Percentiles rank a stretch among this genome's conserved stretches.
phyloP scores from a whole-genome alignment of 148 eudicot species.

The Amaranthus hypochondriacus region DNA sequence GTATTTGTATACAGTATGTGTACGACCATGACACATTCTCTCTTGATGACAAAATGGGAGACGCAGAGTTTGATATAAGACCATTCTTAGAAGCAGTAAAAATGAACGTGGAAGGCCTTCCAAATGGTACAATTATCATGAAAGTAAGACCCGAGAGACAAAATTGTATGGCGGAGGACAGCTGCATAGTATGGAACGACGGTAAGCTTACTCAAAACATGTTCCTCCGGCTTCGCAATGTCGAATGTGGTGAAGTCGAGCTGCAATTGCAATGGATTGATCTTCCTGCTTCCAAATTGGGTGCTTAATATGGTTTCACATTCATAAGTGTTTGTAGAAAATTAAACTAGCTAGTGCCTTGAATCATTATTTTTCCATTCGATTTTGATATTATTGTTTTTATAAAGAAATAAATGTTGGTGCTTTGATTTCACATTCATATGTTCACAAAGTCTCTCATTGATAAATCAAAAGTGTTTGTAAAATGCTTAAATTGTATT shows the following conservation, averaged over 20 bases:
- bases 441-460: no score
- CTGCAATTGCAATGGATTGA: slow-evolving; percentile 26
- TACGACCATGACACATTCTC: slow-evolving; percentile 29
- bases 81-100: slow-evolving; percentile 21
- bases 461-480: no score
- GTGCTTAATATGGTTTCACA: no score
- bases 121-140: slow-evolving; percentile 13
- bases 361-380: no score
- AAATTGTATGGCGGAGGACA: slow-evolving; percentile 23
- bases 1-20: slow-evolving; percentile 9
- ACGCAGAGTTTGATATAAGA: slow-evolving; percentile 21
- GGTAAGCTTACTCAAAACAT: slow-evolving; percentile 23
- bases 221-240: slow-evolving; percentile 20
- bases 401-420: no score
- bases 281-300: slow-evolving; percentile 2
- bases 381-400: no score
- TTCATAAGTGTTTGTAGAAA: no score
- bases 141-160: slow-evolving; percentile 14
- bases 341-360: no score
- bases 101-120: slow-evolving; percentile 14
- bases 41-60: slow-evolving; percentile 27
- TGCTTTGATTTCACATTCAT: no score
- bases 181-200: slow-evolving; percentile 18
- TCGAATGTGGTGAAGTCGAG: slow-evolving; percentile 23
- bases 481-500: no score